Evolutionary conservation across 2,329 filamentous ascomycete genomes (phyloP).

Genomic region (Fusarium liriodendri): DNA sequence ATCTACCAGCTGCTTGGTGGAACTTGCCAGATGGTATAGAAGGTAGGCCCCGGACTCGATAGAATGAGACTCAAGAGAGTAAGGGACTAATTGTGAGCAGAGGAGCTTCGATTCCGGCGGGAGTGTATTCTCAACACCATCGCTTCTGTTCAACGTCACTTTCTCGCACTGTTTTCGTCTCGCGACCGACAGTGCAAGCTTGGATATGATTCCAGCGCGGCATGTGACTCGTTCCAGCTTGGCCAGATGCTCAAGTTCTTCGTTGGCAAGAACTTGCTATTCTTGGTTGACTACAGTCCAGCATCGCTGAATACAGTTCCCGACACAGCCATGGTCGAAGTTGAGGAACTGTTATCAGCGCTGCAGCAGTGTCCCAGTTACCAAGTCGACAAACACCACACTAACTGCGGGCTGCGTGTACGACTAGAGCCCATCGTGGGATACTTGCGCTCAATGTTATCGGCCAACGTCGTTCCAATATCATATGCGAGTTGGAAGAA

Average conservation of each 20-base stretch:
- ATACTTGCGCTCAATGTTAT: constrained; percentile 69
- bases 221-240: constrained; percentile 83
- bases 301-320: constrained; percentile 57
- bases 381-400: constrained; percentile 79
- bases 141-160: constrained; percentile 76
- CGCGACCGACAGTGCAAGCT: constrained; percentile 76
- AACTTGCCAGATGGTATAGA: constrained; percentile 77
- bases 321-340: constrained; percentile 67
- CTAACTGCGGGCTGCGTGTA: constrained; percentile 77
- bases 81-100: constrained; percentile 50
- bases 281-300: constrained; percentile 67
- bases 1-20: constrained; percentile 72
- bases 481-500: constrained; percentile 60
- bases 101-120: constrained; percentile 74
- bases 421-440: constrained; percentile 74
- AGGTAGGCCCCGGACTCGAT: constrained; percentile 53
- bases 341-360: constrained; percentile 68
- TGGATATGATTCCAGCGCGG: constrained; percentile 77
- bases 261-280: constrained; percentile 68
- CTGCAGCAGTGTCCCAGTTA: constrained; percentile 77
- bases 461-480: constrained; percentile 58
- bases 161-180: constrained; percentile 74
- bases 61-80: background rate
- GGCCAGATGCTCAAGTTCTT: constrained; percentile 83
- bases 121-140: constrained; percentile 76